Percentiles rank a stretch among this genome's conserved stretches.
phyloP scores from a whole-genome alignment of 228 moss, liverwort and hornwort genomes.

The Sphagnum magellanicum region DNA sequence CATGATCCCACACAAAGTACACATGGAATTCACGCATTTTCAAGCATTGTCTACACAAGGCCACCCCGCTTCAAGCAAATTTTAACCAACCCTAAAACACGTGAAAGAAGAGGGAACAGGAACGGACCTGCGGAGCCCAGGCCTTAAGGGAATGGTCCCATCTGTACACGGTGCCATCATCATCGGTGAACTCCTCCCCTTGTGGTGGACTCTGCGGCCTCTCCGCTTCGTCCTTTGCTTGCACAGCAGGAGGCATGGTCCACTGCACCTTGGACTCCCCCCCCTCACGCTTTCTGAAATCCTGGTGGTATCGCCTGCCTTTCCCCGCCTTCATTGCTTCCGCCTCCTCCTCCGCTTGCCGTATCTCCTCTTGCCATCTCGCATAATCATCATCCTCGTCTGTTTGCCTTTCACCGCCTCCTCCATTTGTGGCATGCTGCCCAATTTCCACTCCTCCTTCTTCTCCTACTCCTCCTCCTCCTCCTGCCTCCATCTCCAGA shows the following conservation, averaged over 20 bases:
- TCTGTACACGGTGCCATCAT: constrained; percentile 89
- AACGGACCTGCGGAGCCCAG: constrained; percentile 89
- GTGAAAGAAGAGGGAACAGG: too few relatives aligned
- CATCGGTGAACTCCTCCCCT: constrained; percentile 90
- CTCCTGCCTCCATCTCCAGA: too few relatives aligned
- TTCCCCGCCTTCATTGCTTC: constrained; percentile 85
- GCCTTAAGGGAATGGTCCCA: constrained; percentile 77
- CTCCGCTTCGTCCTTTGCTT: constrained; percentile 23
- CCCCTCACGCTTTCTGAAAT: constrained; percentile 34
- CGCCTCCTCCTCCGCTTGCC: constrained; percentile 92
- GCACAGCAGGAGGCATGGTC: constrained; percentile 15
- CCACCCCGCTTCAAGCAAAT: too few relatives aligned
- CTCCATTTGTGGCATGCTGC: too few relatives aligned
- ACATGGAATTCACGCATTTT: too few relatives aligned
- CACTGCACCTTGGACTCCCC: constrained; percentile 40
- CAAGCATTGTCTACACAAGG: too few relatives aligned
- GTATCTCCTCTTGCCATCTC: constrained; percentile 94
- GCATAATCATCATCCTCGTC: constrained; percentile 86
- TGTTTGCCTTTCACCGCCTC: not conserved
- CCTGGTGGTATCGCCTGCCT: constrained; percentile 43
- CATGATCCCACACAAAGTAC: too few relatives aligned
- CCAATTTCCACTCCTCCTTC: too few relatives aligned
- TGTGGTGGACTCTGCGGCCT: constrained; percentile 56
- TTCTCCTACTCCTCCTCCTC: too few relatives aligned
- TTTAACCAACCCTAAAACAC: too few relatives aligned